Evolutionary conservation across 805 yeast genomes (phyloP), one percentile per base, ranked within the genome.

Genomic region (Kluyveromyces siamensis): DNA sequence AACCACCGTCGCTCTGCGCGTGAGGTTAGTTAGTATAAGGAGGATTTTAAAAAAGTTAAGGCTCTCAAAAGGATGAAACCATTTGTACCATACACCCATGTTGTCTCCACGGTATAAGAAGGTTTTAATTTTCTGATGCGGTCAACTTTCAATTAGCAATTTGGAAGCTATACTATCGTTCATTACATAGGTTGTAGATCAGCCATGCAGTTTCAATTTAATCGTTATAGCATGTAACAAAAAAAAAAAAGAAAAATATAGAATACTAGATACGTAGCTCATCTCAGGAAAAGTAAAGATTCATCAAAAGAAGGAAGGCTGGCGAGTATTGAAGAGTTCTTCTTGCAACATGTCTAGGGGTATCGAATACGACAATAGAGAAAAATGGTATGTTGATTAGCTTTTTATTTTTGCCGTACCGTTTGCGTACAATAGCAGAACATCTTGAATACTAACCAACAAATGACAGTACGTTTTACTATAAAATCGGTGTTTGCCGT

Each of bases 401-500:
- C 35, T 35, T 37, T 43, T 27, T 9, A 6, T 11, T 37, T n/a
- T 14, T 45, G 36, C 25, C 19, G 16, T 8, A 18, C 13, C 2
- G 21, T 6, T 17, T 35, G 16, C 19, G 19, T n/a, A 19, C 21
- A 40, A 47, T 45, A 39, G 19, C 37, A n/a, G 37, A 33, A 13
- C 27, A 40, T 45, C 37, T 39, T 6, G 13, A 7, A 25, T 47
- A 50, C 49, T 44, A 50, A 49, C 53, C 36, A 14, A 37, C 37
- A 53, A 37, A 40, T 38, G 37, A 41, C 19, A 77, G 83, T 54
- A 70, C 79, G 37, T 89, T 89, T 61, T 88, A 81, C 61, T 72
- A 75, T 52, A 87, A 84, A 62, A 86, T 88, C 30, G 98, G 98
- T 0, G 95, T 96, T 0, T 90, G 98, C 59, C 74, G 96, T 51